Evolutionary conservation across 1,284 basidiomycete genomes (phyloP).

Genomic region (Phenoliferia sp.): DNA sequence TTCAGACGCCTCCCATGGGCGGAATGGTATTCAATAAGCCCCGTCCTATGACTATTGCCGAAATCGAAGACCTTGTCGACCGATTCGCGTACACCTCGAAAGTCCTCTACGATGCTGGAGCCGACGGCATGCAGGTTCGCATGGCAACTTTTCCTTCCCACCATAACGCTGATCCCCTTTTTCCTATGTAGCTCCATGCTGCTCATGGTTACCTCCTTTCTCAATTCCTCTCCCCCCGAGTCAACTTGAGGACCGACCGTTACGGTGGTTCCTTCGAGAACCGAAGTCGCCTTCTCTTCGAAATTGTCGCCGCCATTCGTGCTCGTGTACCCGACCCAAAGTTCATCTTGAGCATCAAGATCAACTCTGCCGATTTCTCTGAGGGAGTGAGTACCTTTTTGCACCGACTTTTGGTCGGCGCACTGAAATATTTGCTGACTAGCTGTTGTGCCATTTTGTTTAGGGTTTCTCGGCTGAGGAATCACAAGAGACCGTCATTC

Average conservation of each 20-base stretch:
- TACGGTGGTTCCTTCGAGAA: constrained; percentile 47
- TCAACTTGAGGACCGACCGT: constrained; percentile 45
- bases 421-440: neutral
- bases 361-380: constrained; percentile 48
- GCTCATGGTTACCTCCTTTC: constrained; percentile 33
- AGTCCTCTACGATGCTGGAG: neutral
- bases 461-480: constrained; percentile 47
- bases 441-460: neutral
- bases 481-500: constrained; percentile 45
- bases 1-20: constrained; percentile 33
- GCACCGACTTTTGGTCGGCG: neutral
- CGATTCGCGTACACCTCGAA: neutral
- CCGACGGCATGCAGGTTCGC: constrained; percentile 38
- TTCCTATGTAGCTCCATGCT: constrained; percentile 40
- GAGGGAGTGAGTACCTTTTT: constrained; percentile 34
- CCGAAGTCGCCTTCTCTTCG: constrained; percentile 43
- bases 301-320: constrained; percentile 43
- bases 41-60: constrained; percentile 26
- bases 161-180: constrained; percentile 39
- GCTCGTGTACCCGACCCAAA: constrained; percentile 39
- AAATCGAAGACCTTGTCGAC: neutral
- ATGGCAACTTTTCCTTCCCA: neutral
- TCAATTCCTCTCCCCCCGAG: constrained; percentile 40
- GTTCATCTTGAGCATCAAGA: constrained; percentile 51
- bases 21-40: constrained; percentile 42